Conservation (phyloP, 2,329 filamentous ascomycete species). For the Colletotrichum cereale region DNA sequence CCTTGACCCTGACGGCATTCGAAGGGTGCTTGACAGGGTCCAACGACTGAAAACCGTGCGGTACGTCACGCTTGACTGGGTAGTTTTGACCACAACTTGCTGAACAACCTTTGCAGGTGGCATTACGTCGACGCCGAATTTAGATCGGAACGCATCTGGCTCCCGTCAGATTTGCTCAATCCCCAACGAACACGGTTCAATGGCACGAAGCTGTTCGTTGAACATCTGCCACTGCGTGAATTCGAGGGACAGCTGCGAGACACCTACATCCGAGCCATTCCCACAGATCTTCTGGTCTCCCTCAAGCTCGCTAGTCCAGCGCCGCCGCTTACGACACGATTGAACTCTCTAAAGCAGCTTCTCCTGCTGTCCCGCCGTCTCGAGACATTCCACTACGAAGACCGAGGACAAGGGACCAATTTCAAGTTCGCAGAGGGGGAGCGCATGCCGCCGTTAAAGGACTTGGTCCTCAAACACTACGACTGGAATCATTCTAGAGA, state of each 20-base stretch:
- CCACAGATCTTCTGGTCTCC: conserved; percentile 54
- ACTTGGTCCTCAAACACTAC: conserved; percentile 60
- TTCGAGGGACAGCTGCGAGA: conserved; percentile 51
- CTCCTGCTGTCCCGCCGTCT: conserved; percentile 53
- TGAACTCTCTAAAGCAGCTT: conserved; percentile 58
- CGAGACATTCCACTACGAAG: conserved; percentile 57
- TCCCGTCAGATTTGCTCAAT: conserved; percentile 55
- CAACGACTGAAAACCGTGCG: conserved; percentile 54
- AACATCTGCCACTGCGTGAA: conserved; percentile 56
- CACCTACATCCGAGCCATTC: conserved; percentile 54
- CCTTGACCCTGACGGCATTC: conserved; percentile 53
- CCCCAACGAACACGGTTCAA: conserved; percentile 46
- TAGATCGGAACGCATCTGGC: conserved; percentile 48
- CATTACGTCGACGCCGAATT: conserved; percentile 51
- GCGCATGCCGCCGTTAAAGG: conserved; percentile 56
- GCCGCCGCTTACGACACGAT: conserved; percentile 55
- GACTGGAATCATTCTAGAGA: conserved; percentile 60
- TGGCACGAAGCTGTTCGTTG: conserved; percentile 53
- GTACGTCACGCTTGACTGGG: conserved; percentile 46
- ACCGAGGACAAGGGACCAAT: conserved; percentile 59
- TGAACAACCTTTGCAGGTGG: conserved; percentile 50
- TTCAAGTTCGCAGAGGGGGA: conserved; percentile 57
- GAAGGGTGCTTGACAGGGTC: conserved; percentile 51
- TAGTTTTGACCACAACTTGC: not conserved
- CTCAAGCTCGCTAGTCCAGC: conserved; percentile 55